phyloP scores from a whole-genome alignment of 495 filamentous ascomycete species.

The Halenospora varia region DNA sequence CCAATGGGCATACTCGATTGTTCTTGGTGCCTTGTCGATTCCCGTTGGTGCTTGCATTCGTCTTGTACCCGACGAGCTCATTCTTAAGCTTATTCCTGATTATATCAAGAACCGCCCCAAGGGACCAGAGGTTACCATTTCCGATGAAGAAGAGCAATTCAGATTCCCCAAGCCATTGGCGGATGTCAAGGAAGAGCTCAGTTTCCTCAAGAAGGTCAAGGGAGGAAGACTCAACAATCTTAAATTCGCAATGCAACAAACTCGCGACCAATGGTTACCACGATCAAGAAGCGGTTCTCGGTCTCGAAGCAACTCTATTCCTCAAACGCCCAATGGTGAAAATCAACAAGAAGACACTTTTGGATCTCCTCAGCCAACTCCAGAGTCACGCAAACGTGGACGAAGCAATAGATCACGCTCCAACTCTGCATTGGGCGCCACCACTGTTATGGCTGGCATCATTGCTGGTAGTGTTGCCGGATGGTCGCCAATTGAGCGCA shows the following conservation, averaged over 20 bases:
- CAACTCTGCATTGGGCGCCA: conserved; percentile 79
- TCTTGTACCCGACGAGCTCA: conserved; percentile 54
- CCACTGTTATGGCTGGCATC: conserved; percentile 82
- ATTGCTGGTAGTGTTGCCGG: conserved; percentile 80
- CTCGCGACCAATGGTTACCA: conserved; percentile 66
- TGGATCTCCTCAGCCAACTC: conserved; percentile 48
- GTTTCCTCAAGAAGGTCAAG: conserved; percentile 85
- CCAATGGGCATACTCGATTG: conserved; percentile 75
- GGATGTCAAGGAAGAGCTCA: conserved; percentile 76
- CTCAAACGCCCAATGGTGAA: conserved; percentile 65
- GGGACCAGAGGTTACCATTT: conserved; percentile 52
- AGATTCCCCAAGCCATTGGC: conserved; percentile 69
- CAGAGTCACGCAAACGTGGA: conserved; percentile 66
- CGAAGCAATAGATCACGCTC: conserved; percentile 75
- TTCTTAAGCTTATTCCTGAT: conserved; percentile 65
- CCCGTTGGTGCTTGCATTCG: conserved; percentile 71
- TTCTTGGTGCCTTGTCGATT: conserved; percentile 67
- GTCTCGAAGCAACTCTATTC: conserved; percentile 65
- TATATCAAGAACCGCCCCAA: conserved; percentile 62
- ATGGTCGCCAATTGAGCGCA: conserved; percentile 80
- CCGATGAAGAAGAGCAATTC: conserved; percentile 69
- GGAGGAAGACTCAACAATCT: conserved; percentile 87
- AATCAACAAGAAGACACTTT: conserved; percentile 33
- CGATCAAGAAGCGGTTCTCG: conserved; percentile 70
- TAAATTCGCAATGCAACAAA: conserved; percentile 78